A percentile compares a stretch with the other conserved stretches of the same genome.
Evolutionary conservation across 805 yeast species (phyloP).

Genomic region (Pichia scutulata): DNA sequence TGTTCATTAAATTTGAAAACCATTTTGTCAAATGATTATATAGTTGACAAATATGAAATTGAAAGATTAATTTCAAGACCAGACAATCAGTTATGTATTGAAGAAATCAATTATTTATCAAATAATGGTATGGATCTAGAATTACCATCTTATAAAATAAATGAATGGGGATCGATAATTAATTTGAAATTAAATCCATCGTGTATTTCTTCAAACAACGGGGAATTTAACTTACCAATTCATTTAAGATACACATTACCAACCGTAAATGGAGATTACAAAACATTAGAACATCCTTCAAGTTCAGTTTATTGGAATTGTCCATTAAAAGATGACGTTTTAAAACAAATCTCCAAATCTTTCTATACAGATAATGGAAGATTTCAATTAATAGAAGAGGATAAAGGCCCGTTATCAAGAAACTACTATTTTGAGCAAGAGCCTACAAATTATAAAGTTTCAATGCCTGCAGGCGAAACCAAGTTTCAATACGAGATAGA

Average conservation of each 20-base stretch:
- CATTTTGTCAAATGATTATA: conserved; percentile 20
- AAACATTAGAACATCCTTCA: conserved; percentile 11
- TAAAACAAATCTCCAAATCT: neutral
- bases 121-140: conserved; percentile 24
- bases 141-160: conserved; percentile 23
- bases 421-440: neutral
- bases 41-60: conserved; percentile 25
- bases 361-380: conserved; percentile 2
- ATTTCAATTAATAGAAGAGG: neutral
- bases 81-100: conserved; percentile 2
- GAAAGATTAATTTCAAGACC: conserved; percentile 1
- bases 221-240: conserved; percentile 24
- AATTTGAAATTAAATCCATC: conserved; percentile 15
- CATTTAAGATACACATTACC: conserved; percentile 28
- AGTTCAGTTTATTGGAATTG: conserved; percentile 26
- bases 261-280: conserved; percentile 1
- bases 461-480: neutral
- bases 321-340: conserved; percentile 8
- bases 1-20: conserved; percentile 21
- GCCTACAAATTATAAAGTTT: neutral
- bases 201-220: conserved; percentile 6
- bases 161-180: conserved; percentile 20
- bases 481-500: neutral
- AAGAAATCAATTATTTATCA: conserved; percentile 10
- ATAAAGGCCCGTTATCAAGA: neutral